Conservation (phyloP, 352 stramenopile genomes). For the Globisporangium barbulae region DNA sequence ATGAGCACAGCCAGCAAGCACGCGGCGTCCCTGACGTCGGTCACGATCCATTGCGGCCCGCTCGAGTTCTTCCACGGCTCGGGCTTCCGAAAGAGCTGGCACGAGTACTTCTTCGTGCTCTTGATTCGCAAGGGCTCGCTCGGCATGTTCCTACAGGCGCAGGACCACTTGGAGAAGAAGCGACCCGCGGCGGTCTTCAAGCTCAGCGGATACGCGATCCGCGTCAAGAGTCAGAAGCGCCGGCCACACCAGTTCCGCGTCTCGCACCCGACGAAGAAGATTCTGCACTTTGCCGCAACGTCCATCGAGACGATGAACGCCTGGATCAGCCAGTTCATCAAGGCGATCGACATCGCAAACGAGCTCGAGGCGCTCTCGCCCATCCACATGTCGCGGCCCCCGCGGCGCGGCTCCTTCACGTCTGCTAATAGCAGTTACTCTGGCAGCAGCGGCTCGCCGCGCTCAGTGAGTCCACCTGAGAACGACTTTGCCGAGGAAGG, state of each 20-base stretch:
- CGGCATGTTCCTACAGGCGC: constrained; percentile 55
- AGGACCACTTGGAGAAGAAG: constrained; percentile 39
- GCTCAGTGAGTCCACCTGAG: background rate
- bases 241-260: constrained; percentile 63
- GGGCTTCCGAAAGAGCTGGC: constrained; percentile 65
- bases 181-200: constrained; percentile 60
- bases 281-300: constrained; percentile 47
- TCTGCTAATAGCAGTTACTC: background rate
- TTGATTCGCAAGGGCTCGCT: constrained; percentile 70
- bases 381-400: background rate
- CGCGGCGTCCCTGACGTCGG: constrained; percentile 17
- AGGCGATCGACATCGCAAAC: constrained; percentile 57
- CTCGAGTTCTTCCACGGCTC: constrained; percentile 54
- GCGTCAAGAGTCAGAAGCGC: constrained; percentile 62
- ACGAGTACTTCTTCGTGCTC: constrained; percentile 64
- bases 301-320: constrained; percentile 70
- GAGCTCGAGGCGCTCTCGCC: constrained; percentile 34
- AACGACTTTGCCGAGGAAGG: constrained; percentile 17
- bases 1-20: background rate
- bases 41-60: constrained; percentile 41
- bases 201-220: constrained; percentile 61
- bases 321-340: constrained; percentile 60
- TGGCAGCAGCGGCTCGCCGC: background rate
- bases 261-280: constrained; percentile 54
- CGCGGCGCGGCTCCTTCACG: constrained; percentile 3